A percentile compares a stretch with the other conserved stretches of the same genome.
phyloP scores from a whole-genome alignment of 495 filamentous ascomycete species.

The Daldinia caldariorum region DNA sequence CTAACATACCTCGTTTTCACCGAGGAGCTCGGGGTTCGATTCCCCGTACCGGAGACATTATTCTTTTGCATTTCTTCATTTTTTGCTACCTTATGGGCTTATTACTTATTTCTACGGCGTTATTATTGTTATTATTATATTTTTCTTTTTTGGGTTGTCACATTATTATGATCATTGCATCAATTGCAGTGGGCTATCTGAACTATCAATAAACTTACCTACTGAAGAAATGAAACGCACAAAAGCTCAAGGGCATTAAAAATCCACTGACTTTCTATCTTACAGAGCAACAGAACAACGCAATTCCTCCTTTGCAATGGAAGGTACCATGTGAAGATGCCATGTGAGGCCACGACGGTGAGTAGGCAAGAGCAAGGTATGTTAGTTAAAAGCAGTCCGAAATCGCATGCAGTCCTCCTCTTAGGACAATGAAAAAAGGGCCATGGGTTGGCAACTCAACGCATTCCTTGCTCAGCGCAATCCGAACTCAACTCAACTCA shows the following conservation, averaged over 20 bases:
- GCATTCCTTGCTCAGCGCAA: neutral
- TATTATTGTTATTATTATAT: neutral
- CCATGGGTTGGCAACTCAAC: neutral
- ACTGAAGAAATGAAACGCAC: too few species aligned
- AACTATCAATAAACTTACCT: too few species aligned
- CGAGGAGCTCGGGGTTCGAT: slow-evolving; percentile 63
- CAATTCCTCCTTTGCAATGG: neutral
- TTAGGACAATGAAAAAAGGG: neutral
- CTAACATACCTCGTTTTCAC: slow-evolving; percentile 62
- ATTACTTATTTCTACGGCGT: neutral
- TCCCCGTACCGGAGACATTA: slow-evolving; percentile 57
- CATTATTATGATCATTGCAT: too few species aligned
- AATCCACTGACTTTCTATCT: neutral
- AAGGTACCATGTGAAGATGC: neutral
- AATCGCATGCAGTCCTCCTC: neutral
- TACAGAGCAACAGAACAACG: neutral
- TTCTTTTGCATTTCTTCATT: slow-evolving; percentile 13
- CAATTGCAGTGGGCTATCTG: too few species aligned
- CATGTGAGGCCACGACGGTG: neutral
- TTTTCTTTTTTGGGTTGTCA: neutral
- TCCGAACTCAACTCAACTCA: neutral
- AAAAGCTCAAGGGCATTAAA: neutral
- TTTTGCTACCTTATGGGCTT: neutral
- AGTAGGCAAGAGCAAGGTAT: neutral
- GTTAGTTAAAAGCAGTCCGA: neutral